Conservation (phyloP, 139 green algal genomes). For the Raphidocelis subcapitata region DNA sequence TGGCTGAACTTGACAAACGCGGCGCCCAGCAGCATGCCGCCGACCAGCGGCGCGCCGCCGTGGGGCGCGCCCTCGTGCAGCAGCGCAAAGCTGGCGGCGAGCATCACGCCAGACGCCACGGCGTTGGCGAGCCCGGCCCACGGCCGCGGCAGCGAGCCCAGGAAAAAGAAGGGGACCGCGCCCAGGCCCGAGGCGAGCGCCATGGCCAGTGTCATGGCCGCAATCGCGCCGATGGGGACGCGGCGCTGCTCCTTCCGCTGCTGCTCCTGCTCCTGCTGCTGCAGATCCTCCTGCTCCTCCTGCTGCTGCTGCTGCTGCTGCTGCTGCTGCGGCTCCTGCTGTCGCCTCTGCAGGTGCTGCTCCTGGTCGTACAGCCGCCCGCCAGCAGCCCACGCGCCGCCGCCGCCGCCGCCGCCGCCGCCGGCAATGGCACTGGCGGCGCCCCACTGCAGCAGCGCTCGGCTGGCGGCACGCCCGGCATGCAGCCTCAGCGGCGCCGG, state of each 20-base stretch:
- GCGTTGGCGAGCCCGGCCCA: conserved; percentile 84
- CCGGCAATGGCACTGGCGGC: too few relatives aligned
- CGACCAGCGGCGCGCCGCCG: conserved; percentile 55
- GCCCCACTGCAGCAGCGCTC: too few relatives aligned
- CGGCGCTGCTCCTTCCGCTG: background rate
- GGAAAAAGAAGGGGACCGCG: conserved; percentile 78
- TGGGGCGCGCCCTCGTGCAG: conserved; percentile 86
- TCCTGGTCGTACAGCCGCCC: too few relatives aligned
- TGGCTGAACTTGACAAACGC: conserved; percentile 75
- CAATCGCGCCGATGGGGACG: conserved; percentile 36
- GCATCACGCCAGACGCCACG: conserved; percentile 95
- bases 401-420: too few relatives aligned
- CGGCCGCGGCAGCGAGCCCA: conserved; percentile 43
- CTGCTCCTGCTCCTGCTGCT: too few relatives aligned
- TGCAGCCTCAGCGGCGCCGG: too few relatives aligned
- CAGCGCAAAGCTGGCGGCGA: conserved; percentile 94
- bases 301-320: too few relatives aligned
- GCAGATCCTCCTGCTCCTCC: too few relatives aligned
- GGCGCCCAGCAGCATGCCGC: conserved; percentile 73
- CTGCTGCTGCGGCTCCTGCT: too few relatives aligned
- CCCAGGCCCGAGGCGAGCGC: conserved; percentile 62
- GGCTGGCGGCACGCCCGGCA: too few relatives aligned
- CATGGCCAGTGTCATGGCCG: conserved; percentile 64
- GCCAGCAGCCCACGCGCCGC: too few relatives aligned
- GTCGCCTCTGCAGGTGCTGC: too few relatives aligned